These are phyloP conservation scores for Potentilla sterilis DNA, from an alignment of 306 rosid genomes.

Conservation along the genomic window DNA sequence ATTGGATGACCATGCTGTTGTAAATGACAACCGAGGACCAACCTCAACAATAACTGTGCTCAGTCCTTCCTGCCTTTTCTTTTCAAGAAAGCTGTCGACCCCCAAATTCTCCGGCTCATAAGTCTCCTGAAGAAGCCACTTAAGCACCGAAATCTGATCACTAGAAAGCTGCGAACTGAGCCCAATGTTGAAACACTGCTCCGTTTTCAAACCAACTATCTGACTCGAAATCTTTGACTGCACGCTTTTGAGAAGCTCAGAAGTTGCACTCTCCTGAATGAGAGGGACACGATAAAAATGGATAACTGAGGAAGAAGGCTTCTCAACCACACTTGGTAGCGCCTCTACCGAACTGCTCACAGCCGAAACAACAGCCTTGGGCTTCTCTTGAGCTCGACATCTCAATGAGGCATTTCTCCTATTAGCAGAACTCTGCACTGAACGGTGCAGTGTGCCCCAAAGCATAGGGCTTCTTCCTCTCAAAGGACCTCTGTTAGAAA, in stretches of 20 bases:
- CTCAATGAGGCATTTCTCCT: conserved; percentile 37
- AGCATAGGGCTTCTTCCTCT: conserved; percentile 39
- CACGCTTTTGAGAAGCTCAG: conserved; percentile 65
- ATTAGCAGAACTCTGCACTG: conserved; percentile 14
- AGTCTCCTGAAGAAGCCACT: conserved; percentile 89
- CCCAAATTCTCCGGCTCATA: conserved; percentile 84
- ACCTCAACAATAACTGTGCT: conserved; percentile 62
- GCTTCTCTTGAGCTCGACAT: conserved; percentile 48
- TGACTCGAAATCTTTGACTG: conserved; percentile 62
- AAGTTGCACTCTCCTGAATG: conserved; percentile 64
- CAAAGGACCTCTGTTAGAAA: conserved; percentile 37
- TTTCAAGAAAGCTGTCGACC: conserved; percentile 71
- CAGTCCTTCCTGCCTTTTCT: conserved; percentile 63
- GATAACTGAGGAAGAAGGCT: conserved; percentile 46
- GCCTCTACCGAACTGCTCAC: conserved; percentile 43
- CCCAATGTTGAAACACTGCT: conserved; percentile 80
- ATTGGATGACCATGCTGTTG: conserved; percentile 92
- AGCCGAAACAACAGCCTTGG: conserved; percentile 50
- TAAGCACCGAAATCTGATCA: conserved; percentile 49
- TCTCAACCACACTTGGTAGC: conserved; percentile 44
- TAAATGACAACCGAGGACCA: conserved; percentile 87
- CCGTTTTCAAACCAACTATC: conserved; percentile 67
- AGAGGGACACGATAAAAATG: conserved; percentile 69
- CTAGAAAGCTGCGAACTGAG: conserved; percentile 45
- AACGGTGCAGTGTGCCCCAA: conserved; percentile 39